Evolutionary conservation across 2,329 filamentous ascomycete species (phyloP).

Genomic region (Penicillium verrucosum): DNA sequence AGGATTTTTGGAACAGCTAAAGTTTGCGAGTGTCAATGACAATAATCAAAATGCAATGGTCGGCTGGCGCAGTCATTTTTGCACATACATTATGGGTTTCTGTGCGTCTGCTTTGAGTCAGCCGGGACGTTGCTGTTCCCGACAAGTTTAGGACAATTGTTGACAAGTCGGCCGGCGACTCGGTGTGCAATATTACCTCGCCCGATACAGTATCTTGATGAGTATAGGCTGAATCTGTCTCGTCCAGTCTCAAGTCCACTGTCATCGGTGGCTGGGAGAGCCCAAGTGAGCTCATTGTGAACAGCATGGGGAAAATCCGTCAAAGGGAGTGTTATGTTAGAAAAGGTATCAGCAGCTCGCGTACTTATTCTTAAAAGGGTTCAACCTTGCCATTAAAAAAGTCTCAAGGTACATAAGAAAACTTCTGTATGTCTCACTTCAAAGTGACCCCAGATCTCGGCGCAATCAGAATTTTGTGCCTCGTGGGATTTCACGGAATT

Average conservation of each 20-base stretch:
- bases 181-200: conserved; percentile 12
- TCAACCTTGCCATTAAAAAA: not conserved
- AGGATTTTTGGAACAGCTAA: not conserved
- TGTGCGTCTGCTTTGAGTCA: conserved; percentile 4
- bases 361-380: not conserved
- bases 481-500: not conserved
- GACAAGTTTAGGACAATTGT: conserved; percentile 12
- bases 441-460: not conserved
- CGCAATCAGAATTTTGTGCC: conserved; percentile 1
- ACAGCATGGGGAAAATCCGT: not conserved
- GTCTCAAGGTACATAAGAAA: not conserved
- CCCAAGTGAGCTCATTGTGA: not conserved
- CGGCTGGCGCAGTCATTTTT: not conserved
- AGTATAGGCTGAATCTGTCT: conserved; percentile 6
- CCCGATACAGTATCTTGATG: conserved; percentile 15
- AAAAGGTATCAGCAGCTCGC: not conserved
- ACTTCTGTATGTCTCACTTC: conserved; percentile 2
- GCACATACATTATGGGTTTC: conserved; percentile 16
- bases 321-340: not conserved
- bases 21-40: not conserved
- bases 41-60: not conserved
- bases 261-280: not conserved
- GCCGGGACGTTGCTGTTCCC: conserved; percentile 13
- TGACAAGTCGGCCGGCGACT: conserved; percentile 11
- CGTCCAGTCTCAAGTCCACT: conserved; percentile 1